phyloP scores from a whole-genome alignment of 495 filamentous ascomycete species.

The Hyaloscypha hepaticicola region DNA sequence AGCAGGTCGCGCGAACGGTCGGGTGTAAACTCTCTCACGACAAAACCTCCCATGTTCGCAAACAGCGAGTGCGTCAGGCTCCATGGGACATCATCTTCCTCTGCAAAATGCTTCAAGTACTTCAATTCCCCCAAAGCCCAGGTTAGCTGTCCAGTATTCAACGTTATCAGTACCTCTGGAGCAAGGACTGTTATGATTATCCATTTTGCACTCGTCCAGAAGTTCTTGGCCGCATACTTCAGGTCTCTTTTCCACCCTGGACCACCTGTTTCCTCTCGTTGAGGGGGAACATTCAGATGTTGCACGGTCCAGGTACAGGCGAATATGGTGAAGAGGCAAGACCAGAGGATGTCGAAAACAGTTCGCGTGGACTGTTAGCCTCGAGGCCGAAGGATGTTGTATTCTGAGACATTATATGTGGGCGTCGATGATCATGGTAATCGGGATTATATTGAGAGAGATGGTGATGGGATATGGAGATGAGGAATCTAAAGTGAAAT shows the following conservation, averaged over 20 bases:
- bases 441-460: too few relatives aligned
- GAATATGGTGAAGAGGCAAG: slow-evolving; percentile 32
- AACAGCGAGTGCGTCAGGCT: slow-evolving; percentile 12
- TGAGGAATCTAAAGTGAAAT: too few relatives aligned
- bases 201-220: slow-evolving; percentile 12
- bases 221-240: slow-evolving; percentile 12
- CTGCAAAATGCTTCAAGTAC: slow-evolving; percentile 1
- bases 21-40: neutral
- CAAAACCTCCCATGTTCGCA: slow-evolving; percentile 17
- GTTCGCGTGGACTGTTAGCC: slow-evolving; percentile 5
- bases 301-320: slow-evolving; percentile 37
- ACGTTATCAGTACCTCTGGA: slow-evolving; percentile 29
- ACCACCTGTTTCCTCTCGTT: neutral
- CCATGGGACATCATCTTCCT: slow-evolving; percentile 6
- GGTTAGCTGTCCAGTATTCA: neutral
- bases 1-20: neutral
- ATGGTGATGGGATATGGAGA: too few relatives aligned
- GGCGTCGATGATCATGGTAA: too few relatives aligned
- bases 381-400: slow-evolving; percentile 5
- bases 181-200: slow-evolving; percentile 33
- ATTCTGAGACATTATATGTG: too few relatives aligned
- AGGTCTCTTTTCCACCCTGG: slow-evolving; percentile 17
- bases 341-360: slow-evolving; percentile 22
- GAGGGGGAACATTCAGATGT: slow-evolving; percentile 33
- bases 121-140: slow-evolving; percentile 19